Evolutionary conservation across 2,329 filamentous ascomycete genomes (phyloP).

Genomic region (Sporothrix euskadiensis): DNA sequence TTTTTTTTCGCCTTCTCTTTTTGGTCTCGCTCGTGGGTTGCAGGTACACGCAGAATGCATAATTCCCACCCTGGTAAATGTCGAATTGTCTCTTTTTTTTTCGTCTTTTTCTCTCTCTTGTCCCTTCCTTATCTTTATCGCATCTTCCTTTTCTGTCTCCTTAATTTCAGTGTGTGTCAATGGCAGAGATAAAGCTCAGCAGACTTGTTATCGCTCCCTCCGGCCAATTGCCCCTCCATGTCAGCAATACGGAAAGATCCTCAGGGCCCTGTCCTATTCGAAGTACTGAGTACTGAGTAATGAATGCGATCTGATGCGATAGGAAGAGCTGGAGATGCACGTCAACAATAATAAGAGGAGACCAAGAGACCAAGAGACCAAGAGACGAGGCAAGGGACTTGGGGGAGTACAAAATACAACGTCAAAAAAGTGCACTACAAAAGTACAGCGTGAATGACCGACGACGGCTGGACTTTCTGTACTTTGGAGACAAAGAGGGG

Average conservation of each 20-base stretch:
- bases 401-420: not conserved
- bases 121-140: not conserved
- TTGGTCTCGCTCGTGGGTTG: not conserved
- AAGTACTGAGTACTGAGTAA: too few species aligned
- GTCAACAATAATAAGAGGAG: not conserved
- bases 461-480: not conserved
- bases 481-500: not conserved
- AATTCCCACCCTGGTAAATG: not conserved
- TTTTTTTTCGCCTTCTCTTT: not conserved
- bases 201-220: not conserved
- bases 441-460: slow-evolving; percentile 1
- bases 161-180: slow-evolving; percentile 8
- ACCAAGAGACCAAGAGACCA: not conserved
- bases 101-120: not conserved
- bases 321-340: not conserved
- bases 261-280: not conserved
- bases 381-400: slow-evolving; percentile 8
- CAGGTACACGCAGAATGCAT: slow-evolving; percentile 12
- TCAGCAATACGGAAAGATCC: not conserved
- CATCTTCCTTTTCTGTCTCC: not conserved
- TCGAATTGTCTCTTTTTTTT: slow-evolving; percentile 2
- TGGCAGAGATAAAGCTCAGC: not conserved
- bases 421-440: not conserved
- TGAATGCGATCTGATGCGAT: not conserved
- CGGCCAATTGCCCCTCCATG: not conserved